Evolutionary conservation across 768 basidiomycete species (phyloP).

Genomic region (Sarcomyxa edulis): DNA sequence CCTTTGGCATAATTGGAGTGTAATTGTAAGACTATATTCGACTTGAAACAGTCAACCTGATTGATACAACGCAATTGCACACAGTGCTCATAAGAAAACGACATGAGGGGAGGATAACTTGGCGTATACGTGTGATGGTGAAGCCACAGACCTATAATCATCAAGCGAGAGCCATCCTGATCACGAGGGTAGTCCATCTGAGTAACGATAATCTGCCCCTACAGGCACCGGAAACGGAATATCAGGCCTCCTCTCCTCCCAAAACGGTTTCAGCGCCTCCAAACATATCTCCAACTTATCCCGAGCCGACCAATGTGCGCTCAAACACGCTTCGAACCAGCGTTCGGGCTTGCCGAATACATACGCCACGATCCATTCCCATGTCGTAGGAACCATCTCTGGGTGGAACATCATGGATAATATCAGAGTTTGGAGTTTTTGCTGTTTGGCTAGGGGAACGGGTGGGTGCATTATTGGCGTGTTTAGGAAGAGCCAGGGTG

Average conservation of each 20-base stretch:
- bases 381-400: slow-evolving; percentile 8
- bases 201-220: no score
- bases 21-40: no score
- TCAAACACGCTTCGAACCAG: slow-evolving; percentile 23
- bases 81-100: no score
- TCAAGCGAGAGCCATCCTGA: no score
- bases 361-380: slow-evolving; percentile 20
- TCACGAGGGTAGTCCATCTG: no score
- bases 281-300: slow-evolving; percentile 17
- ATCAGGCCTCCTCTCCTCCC: slow-evolving; percentile 11
- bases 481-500: slow-evolving; percentile 23
- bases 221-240: slow-evolving; percentile 19
- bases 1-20: no score
- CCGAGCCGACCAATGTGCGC: slow-evolving; percentile 20
- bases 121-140: no score
- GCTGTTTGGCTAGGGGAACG: slow-evolving; percentile 15
- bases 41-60: no score
- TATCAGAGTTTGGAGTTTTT: slow-evolving; percentile 14
- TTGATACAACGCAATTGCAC: no score
- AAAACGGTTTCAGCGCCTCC: slow-evolving; percentile 16
- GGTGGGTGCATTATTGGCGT: no score
- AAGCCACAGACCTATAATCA: no score
- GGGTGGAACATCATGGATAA: slow-evolving; percentile 15
- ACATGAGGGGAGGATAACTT: no score
- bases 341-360: slow-evolving; percentile 23